Percentiles rank a stretch among this genome's conserved stretches.
These are phyloP conservation scores for Wallacemonas sp. DNA, from an alignment of 208 protist genomes.

Conservation along the genomic window DNA sequence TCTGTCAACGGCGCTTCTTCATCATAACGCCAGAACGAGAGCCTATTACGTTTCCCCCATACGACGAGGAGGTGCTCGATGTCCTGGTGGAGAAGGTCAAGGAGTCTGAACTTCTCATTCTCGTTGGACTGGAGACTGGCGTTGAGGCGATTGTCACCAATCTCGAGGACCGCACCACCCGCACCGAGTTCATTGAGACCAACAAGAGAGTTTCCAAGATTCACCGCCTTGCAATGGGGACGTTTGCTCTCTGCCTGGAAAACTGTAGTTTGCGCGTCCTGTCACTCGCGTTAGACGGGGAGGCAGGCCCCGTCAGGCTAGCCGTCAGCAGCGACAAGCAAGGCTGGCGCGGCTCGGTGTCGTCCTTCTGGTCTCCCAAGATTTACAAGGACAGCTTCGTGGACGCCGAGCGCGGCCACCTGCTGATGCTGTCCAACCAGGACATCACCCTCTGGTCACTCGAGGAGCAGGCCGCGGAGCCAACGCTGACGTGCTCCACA, in stretches of 20 bases:
- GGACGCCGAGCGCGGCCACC: slow-evolving; percentile 26
- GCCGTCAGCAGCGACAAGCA: slow-evolving; percentile 12
- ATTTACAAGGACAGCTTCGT: slow-evolving; percentile 51
- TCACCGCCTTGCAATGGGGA: slow-evolving; percentile 42
- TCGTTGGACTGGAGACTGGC: slow-evolving; percentile 52
- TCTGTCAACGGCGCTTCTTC: slow-evolving; percentile 48
- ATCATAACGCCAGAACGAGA: slow-evolving; percentile 37
- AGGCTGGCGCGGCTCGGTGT: not conserved
- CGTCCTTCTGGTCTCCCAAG: slow-evolving; percentile 12
- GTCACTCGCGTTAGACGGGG: slow-evolving; percentile 1
- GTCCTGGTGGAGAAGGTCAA: slow-evolving; percentile 46
- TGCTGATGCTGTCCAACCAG: slow-evolving; percentile 36
- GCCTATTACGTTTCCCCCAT: slow-evolving; percentile 65
- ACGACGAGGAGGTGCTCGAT: slow-evolving; percentile 44
- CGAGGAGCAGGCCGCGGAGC: slow-evolving; percentile 11
- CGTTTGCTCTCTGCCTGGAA: slow-evolving; percentile 61
- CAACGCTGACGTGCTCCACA: slow-evolving; percentile 9
- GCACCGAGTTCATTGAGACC: slow-evolving; percentile 27
- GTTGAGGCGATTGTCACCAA: slow-evolving; percentile 29
- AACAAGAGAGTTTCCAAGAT: slow-evolving; percentile 36
- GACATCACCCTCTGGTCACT: slow-evolving; percentile 35
- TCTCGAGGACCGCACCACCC: slow-evolving; percentile 5
- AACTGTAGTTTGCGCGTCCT: slow-evolving; percentile 48
- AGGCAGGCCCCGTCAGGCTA: not conserved
- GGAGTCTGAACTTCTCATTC: slow-evolving; percentile 35